Evolutionary conservation across 2,329 filamentous ascomycete species (phyloP).

Genomic region (Alternaria arborescens): DNA sequence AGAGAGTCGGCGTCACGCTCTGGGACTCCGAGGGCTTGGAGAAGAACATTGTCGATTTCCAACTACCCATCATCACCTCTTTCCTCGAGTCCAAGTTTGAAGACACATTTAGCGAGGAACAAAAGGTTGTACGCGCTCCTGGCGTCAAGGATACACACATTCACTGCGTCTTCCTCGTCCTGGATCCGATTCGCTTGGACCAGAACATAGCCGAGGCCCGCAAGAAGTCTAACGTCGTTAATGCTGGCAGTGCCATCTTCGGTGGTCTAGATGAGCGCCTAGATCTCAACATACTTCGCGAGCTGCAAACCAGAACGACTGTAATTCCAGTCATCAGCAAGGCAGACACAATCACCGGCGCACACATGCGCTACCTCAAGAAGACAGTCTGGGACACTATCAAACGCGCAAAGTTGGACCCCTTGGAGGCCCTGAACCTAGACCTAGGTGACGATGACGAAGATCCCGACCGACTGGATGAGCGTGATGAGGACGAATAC

Average conservation of each 20-base stretch:
- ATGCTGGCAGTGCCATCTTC: conserved; percentile 59
- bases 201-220: conserved; percentile 74
- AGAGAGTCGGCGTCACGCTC: conserved; percentile 89
- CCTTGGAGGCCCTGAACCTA: conserved; percentile 83
- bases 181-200: conserved; percentile 88
- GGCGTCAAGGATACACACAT: conserved; percentile 96
- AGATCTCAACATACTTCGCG: conserved; percentile 87
- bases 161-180: conserved; percentile 89
- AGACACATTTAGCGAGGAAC: conserved; percentile 96
- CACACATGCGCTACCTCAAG: conserved; percentile 93
- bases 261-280: conserved; percentile 86
- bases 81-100: conserved; percentile 99
- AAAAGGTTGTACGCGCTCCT: conserved; percentile 93
- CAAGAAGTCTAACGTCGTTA: conserved; percentile 61
- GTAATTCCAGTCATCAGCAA: conserved; percentile 96
- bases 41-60: conserved; percentile 92
- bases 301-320: conserved; percentile 90
- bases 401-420: conserved; percentile 85
- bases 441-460: conserved; percentile 74
- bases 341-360: conserved; percentile 93
- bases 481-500: conserved; percentile 61
- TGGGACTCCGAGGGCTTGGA: conserved; percentile 98
- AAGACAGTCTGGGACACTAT: conserved; percentile 88
- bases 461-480: conserved; percentile 61
- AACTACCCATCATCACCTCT: conserved; percentile 86